Base-by-base conservation (phyloP, 176 grass and related monocot genomes). In the Avena insularis region DNA sequence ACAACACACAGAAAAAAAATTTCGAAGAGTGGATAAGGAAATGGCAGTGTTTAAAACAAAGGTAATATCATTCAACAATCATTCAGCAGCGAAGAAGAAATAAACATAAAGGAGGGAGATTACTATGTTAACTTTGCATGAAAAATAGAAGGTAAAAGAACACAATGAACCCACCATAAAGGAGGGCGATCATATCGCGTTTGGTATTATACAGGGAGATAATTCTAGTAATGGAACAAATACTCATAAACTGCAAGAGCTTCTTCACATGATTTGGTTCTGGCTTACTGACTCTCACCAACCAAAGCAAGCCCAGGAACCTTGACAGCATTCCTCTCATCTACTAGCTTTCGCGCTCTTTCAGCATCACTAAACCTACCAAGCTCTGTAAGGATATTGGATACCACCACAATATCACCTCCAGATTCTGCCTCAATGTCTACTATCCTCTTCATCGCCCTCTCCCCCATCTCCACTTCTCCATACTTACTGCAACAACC, bases 401-500 rank as follows among this genome's bases (percentile, higher is more conserved):
- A 93, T 64, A 93, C 75, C 4, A 95, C 86, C 2, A 82, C 87
- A 80, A 93, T 91, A 86, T 95, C 91, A 60, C 86, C 81, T 53
- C 93, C 89, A 16, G 85, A 89, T 47, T 81, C 89, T 57, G 73
- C 82, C 73, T 92, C 86, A 31, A 95, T 80, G 15, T 84, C 78
- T 25, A 85, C 11, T 82, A 95, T 93, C 81, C 84, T 93, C 84
- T 88, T 87, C 79, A 95, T 85, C 12, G 87, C 89, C 89, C 86
- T 93, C 84, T 92, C 14, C 49, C 89, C 93, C 71, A 93, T 89
- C 77, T 91, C 89, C 57, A 93, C 84, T 80, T 93, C 93, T 19
- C 93, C 89, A 79, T 95, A 88, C 84, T 93, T 93, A 33, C 89
- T 89, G 59, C 93, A 95, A 58, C 91, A 86, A 68, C 93, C 91